A percentile compares a stretch with the other conserved stretches of the same genome.
phyloP scores from a whole-genome alignment of 2,329 filamentous ascomycete genomes.

The Mycosphaerella sp. region DNA sequence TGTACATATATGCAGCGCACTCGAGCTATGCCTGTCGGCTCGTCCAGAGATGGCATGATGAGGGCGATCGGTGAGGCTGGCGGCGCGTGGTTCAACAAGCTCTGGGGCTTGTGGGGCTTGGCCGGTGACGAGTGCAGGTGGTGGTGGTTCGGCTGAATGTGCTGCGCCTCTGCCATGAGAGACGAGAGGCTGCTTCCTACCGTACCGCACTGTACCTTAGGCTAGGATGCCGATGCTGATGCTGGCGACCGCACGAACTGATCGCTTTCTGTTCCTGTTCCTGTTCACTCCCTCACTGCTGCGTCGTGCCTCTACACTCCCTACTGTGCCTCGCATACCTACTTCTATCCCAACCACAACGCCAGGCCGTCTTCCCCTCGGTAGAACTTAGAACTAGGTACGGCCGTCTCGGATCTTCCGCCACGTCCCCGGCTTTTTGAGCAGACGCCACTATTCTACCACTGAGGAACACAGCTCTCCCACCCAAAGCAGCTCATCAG shows the following conservation, averaged over 20 bases:
- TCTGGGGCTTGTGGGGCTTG: not conserved
- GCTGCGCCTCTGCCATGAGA: not conserved
- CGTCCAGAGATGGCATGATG: not conserved
- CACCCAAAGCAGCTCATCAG: not conserved
- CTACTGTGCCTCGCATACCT: not conserved
- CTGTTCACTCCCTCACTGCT: not conserved
- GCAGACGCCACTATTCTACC: too few species aligned
- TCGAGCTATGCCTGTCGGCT: not conserved
- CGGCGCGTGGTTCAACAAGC: not conserved
- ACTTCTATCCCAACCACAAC: too few species aligned
- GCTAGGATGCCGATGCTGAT: not conserved
- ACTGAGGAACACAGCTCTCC: slow-evolving; percentile 5
- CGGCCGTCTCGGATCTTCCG: slow-evolving; percentile 4
- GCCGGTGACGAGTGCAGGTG: not conserved
- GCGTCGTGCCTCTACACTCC: not conserved
- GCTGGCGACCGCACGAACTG: slow-evolving; percentile 2
- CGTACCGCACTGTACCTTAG: too few species aligned
- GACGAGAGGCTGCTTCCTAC: not conserved
- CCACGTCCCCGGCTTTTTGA: slow-evolving; percentile 7
- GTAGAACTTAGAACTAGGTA: too few species aligned
- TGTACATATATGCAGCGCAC: too few species aligned
- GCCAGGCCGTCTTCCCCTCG: too few species aligned
- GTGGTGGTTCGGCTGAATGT: not conserved
- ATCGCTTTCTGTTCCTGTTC: too few species aligned
- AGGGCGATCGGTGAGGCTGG: not conserved